Conservation (phyloP, 768 basidiomycete genomes). For the Rickenella mellea region DNA sequence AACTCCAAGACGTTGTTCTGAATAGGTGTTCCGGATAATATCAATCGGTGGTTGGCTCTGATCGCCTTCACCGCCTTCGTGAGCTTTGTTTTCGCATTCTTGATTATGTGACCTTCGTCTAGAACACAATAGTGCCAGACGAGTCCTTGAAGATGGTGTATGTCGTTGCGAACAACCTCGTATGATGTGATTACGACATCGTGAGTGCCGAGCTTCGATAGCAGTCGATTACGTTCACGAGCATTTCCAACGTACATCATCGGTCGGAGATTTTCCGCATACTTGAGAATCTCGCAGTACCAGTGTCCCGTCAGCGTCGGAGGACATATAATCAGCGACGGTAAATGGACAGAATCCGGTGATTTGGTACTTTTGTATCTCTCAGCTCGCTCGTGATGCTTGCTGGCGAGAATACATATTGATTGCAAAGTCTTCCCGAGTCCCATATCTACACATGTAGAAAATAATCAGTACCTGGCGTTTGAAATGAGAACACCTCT, state of each 20-base stretch:
- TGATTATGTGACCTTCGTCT: slow-evolving; percentile 98
- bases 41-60: slow-evolving; percentile 84
- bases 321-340: slow-evolving; percentile 92
- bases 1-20: slow-evolving; percentile 98
- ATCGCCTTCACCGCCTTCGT: slow-evolving; percentile 92
- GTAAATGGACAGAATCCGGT: slow-evolving; percentile 74
- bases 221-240: slow-evolving; percentile 64
- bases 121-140: slow-evolving; percentile 95
- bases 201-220: slow-evolving; percentile 54
- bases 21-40: slow-evolving; percentile 95
- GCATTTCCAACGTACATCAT: slow-evolving; percentile 85
- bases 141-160: slow-evolving; percentile 57
- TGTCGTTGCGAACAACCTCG: slow-evolving; percentile 94
- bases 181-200: slow-evolving; percentile 98
- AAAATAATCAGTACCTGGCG: slow-evolving; percentile 4
- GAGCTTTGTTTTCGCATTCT: slow-evolving; percentile 96
- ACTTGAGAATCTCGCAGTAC: slow-evolving; percentile 97
- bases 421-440: slow-evolving; percentile 97
- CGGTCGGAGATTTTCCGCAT: slow-evolving; percentile 74
- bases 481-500: slow-evolving; percentile 11
- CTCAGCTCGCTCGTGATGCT: slow-evolving; percentile 79
- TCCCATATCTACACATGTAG: slow-evolving; percentile 96
- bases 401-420: slow-evolving; percentile 92
- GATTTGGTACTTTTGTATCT: slow-evolving; percentile 55
- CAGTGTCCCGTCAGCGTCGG: slow-evolving; percentile 98